Conservation (phyloP, 768 basidiomycete genomes). For the Tephrocybe sp. region DNA sequence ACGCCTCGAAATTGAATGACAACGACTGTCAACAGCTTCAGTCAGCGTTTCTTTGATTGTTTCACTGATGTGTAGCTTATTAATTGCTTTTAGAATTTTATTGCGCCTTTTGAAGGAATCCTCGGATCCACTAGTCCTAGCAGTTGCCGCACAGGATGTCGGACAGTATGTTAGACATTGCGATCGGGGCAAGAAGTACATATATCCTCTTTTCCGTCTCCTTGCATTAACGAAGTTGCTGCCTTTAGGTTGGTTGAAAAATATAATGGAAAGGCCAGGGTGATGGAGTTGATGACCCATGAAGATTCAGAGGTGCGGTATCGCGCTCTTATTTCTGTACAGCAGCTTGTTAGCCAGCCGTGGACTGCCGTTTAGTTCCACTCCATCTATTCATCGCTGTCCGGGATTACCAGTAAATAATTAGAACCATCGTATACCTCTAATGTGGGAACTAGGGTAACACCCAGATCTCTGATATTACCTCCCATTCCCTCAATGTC, state of each 20-base stretch:
- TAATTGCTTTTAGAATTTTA: constrained; percentile 53
- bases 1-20: constrained; percentile 83
- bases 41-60: constrained; percentile 37
- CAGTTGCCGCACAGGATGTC: constrained; percentile 90
- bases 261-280: constrained; percentile 80
- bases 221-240: constrained; percentile 4
- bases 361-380: constrained; percentile 54
- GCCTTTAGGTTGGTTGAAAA: constrained; percentile 66
- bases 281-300: constrained; percentile 94
- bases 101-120: constrained; percentile 70
- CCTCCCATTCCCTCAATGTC: constrained; percentile 67
- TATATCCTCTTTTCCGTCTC: background rate
- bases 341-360: constrained; percentile 88
- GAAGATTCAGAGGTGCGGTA: constrained; percentile 87
- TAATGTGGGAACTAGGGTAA: constrained; percentile 17
- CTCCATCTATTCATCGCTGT: background rate
- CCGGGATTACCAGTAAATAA: background rate
- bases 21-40: constrained; percentile 81
- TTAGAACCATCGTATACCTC: background rate
- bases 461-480: constrained; percentile 73
- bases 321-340: constrained; percentile 86
- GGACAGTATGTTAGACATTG: constrained; percentile 93
- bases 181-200: constrained; percentile 87
- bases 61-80: background rate
- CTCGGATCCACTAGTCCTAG: constrained; percentile 73